These are phyloP conservation scores for Citeromyces matritensis DNA, from an alignment of 805 yeast species.

Conservation along the genomic window DNA sequence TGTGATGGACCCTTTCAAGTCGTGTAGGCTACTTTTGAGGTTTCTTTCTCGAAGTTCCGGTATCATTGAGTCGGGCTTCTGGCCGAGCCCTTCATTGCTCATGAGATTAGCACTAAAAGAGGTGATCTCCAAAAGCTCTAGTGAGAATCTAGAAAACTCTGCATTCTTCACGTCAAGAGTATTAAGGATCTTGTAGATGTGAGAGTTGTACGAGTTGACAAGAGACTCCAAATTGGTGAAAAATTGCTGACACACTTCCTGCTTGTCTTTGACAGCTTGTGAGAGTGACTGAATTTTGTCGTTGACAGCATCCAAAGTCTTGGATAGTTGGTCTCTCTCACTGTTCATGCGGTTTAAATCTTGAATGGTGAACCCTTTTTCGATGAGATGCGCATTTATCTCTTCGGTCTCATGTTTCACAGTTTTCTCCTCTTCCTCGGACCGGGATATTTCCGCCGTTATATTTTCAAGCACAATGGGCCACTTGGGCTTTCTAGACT, in stretches of 20 bases:
- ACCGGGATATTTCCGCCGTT: conserved; percentile 30
- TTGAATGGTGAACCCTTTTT: conserved; percentile 43
- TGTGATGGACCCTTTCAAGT: conserved; percentile 30
- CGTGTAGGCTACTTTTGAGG: conserved; percentile 18
- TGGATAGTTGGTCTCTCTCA: conserved; percentile 45
- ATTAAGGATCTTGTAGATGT: conserved; percentile 30
- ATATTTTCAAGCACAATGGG: conserved; percentile 38
- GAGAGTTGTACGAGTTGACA: conserved; percentile 40
- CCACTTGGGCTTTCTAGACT: conserved; percentile 55
- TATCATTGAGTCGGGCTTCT: conserved; percentile 24
- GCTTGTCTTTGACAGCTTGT: conserved; percentile 30
- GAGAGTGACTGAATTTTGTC: conserved; percentile 27
- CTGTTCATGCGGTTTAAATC: conserved; percentile 48
- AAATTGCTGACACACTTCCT: conserved; percentile 29
- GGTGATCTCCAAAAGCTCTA: conserved; percentile 17
- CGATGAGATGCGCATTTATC: conserved; percentile 25
- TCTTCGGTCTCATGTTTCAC: conserved; percentile 20
- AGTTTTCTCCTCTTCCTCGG: conserved; percentile 23
- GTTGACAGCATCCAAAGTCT: conserved; percentile 22
- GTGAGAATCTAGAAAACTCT: conserved; percentile 11
- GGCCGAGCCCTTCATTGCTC: conserved; percentile 27
- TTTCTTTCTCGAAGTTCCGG: conserved; percentile 17
- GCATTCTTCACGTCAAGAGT: conserved; percentile 6
- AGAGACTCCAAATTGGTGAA: conserved; percentile 35
- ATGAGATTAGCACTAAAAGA: conserved; percentile 16